Conservation (phyloP, 495 filamentous ascomycete genomes). For the Cryomyces antarcticus region DNA sequence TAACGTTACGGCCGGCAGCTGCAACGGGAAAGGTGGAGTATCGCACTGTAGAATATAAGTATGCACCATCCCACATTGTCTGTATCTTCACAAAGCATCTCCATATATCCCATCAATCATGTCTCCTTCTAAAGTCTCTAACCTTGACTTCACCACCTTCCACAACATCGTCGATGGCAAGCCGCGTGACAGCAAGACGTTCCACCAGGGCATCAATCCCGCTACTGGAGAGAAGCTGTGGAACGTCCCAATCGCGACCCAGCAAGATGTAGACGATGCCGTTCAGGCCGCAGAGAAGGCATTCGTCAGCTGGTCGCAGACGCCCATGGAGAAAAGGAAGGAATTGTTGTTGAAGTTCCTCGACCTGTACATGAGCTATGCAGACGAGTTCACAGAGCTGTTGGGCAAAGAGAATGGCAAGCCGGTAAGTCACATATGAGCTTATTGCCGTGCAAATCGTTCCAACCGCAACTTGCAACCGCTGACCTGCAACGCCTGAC, state of each 20-base stretch:
- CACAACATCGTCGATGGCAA: constrained; percentile 30
- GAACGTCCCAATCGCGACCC: constrained; percentile 30
- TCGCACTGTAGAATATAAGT: no score
- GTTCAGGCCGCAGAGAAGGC: constrained; percentile 26
- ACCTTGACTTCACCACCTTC: constrained; percentile 21
- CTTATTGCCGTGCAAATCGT: neutral
- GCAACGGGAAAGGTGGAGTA: no score
- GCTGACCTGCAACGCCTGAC: neutral
- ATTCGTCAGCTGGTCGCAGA: constrained; percentile 30
- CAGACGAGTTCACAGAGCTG: constrained; percentile 26
- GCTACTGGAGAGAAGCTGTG: constrained; percentile 28
- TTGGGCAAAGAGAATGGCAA: constrained; percentile 39
- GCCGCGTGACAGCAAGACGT: constrained; percentile 12
- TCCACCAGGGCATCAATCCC: constrained; percentile 29
- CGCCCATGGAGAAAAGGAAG: constrained; percentile 31
- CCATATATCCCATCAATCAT: constrained; percentile 7
- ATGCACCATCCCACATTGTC: no score
- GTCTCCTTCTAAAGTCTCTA: constrained; percentile 19
- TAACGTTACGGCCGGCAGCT: no score
- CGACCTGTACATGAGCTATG: constrained; percentile 24
- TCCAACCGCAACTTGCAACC: no score
- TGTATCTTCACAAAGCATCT: no score
- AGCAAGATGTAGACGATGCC: constrained; percentile 33
- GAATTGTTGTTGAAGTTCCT: constrained; percentile 32
- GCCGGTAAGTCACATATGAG: constrained; percentile 17